Percentiles rank a stretch among this genome's conserved stretches.
These are phyloP conservation scores for Scenedesmus sp. DNA, from an alignment of 163 green algal species.

Conservation along the genomic window DNA sequence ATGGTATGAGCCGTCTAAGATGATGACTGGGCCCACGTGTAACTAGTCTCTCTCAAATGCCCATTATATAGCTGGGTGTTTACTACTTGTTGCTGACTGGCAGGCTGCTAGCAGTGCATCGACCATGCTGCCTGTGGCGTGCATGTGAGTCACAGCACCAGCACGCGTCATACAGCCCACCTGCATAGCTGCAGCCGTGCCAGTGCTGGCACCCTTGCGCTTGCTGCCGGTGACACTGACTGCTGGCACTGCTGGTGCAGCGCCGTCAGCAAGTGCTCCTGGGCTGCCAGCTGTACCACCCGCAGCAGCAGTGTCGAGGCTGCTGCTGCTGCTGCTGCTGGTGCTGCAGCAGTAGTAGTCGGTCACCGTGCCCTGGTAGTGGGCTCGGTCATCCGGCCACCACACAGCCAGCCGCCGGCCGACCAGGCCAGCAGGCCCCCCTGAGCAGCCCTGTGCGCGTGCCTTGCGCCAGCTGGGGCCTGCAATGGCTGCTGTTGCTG, in stretches of 20 bases:
- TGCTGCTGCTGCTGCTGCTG: slow-evolving; percentile 1
- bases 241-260: not conserved
- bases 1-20: no score
- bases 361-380: slow-evolving; percentile 10
- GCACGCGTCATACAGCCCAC: no score
- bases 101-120: no score
- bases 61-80: no score
- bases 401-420: slow-evolving; percentile 11
- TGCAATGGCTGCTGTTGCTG: no score
- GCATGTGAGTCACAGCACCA: no score
- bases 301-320: not conserved
- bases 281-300: not conserved
- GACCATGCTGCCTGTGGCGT: no score
- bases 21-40: no score
- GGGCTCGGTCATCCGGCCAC: slow-evolving; percentile 3
- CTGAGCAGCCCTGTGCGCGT: not conserved
- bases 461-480: not conserved
- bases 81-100: no score
- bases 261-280: not conserved
- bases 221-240: not conserved
- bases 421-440: not conserved
- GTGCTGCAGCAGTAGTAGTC: slow-evolving; percentile 36
- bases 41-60: no score
- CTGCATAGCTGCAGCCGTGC: not conserved
- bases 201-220: not conserved